These are phyloP conservation scores for Cystobasidium onofrii DNA, from an alignment of 768 basidiomycete genomes.

Conservation along the genomic window DNA sequence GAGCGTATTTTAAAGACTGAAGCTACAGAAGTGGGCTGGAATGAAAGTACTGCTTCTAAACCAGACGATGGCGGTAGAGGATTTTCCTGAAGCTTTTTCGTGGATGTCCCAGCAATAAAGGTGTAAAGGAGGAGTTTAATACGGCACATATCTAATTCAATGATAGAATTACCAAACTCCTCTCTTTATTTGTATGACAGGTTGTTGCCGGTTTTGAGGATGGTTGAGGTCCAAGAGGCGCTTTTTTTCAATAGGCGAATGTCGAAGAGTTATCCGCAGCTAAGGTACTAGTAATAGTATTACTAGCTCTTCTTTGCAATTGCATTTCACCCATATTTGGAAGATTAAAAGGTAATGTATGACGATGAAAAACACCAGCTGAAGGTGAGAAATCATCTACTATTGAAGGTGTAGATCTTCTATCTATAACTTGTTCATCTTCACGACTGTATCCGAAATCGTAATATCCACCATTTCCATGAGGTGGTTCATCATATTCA, in stretches of 20 bases:
- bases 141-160: too few relatives aligned
- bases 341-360: conserved; percentile 24
- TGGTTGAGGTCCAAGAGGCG: too few relatives aligned
- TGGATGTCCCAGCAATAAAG: too few relatives aligned
- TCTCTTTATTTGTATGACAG: too few relatives aligned
- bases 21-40: too few relatives aligned
- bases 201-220: too few relatives aligned
- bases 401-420: conserved; percentile 10
- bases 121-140: too few relatives aligned
- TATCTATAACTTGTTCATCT: conserved; percentile 13
- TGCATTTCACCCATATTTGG: conserved; percentile 10
- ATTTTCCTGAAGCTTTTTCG: too few relatives aligned
- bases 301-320: conserved; percentile 12
- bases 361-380: conserved; percentile 19
- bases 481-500: background rate
- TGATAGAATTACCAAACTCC: too few relatives aligned
- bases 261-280: background rate
- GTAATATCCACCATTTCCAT: conserved; percentile 7
- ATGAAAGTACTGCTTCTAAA: too few relatives aligned
- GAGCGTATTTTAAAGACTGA: too few relatives aligned
- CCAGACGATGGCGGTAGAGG: too few relatives aligned
- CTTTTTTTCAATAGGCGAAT: background rate
- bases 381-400: conserved; percentile 23
- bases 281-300: background rate
- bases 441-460: background rate